Conservation (phyloP, 2,329 filamentous ascomycete genomes). For the Penicillium sp. region DNA sequence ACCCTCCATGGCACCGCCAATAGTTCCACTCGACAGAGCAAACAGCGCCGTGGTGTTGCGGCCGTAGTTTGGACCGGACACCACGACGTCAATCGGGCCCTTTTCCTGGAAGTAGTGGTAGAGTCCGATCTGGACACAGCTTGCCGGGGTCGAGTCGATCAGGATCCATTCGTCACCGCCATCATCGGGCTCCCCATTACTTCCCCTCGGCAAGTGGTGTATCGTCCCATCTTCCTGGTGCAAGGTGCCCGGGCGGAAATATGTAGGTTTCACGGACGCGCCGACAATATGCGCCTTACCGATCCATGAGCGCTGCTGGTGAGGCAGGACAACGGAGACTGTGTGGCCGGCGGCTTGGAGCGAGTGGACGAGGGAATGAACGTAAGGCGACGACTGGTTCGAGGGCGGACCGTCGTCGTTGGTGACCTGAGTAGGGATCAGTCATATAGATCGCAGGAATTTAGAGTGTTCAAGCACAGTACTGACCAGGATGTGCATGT, state of each 20-base stretch:
- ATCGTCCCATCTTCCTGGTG: slow-evolving; percentile 70
- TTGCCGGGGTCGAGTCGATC: slow-evolving; percentile 80
- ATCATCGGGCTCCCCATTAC: slow-evolving; percentile 56
- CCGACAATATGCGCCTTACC: slow-evolving; percentile 97
- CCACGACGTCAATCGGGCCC: slow-evolving; percentile 75
- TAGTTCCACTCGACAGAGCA: slow-evolving; percentile 75
- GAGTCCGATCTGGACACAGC: slow-evolving; percentile 80
- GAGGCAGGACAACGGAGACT: slow-evolving; percentile 90
- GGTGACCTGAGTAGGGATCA: slow-evolving; percentile 44
- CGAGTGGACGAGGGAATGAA: slow-evolving; percentile 73
- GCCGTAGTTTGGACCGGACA: slow-evolving; percentile 83
- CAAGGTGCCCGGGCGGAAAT: slow-evolving; percentile 74
- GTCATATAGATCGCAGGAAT: slow-evolving; percentile 1
- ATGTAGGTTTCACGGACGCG: slow-evolving; percentile 80
- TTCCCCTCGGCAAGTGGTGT: slow-evolving; percentile 63
- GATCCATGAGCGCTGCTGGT: slow-evolving; percentile 96
- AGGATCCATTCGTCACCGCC: slow-evolving; percentile 79
- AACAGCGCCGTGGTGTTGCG: slow-evolving; percentile 83
- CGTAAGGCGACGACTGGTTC: slow-evolving; percentile 77
- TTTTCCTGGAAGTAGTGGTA: slow-evolving; percentile 78
- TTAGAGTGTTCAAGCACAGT: neutral
- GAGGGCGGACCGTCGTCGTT: slow-evolving; percentile 86
- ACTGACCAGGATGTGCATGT: slow-evolving; percentile 61
- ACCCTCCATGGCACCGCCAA: slow-evolving; percentile 78
- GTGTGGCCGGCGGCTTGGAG: slow-evolving; percentile 77